phyloP scores from a whole-genome alignment of 2,329 filamentous ascomycete genomes.

The Proliferodiscus dingleyae region DNA sequence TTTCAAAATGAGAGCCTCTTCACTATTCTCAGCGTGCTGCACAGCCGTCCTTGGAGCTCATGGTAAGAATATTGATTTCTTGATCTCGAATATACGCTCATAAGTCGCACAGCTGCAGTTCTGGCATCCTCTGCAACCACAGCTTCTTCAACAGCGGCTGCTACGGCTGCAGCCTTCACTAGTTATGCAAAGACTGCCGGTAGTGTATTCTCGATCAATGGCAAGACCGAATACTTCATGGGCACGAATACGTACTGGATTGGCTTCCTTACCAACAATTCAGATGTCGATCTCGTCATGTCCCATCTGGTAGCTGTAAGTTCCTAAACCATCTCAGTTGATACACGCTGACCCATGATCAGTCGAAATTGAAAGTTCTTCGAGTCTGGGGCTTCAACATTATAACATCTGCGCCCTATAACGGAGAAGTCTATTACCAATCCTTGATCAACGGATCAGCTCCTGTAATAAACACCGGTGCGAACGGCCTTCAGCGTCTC shows the following conservation, averaged over 20 bases:
- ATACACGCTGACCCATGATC: not conserved
- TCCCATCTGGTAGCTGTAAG: slow-evolving; percentile 38
- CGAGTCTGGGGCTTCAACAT: slow-evolving; percentile 63
- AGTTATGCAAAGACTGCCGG: slow-evolving; percentile 26
- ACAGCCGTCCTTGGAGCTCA: slow-evolving; percentile 9
- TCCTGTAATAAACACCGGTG: slow-evolving; percentile 58
- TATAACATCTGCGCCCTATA: slow-evolving; percentile 37
- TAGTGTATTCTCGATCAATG: slow-evolving; percentile 38
- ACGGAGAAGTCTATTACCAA: slow-evolving; percentile 41
- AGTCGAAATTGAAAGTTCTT: slow-evolving; percentile 53
- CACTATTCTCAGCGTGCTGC: slow-evolving; percentile 2
- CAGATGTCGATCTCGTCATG: slow-evolving; percentile 49
- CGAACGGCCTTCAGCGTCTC: slow-evolving; percentile 58
- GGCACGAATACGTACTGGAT: slow-evolving; percentile 55
- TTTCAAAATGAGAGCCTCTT: slow-evolving; percentile 12
- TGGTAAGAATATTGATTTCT: slow-evolving; percentile 1
- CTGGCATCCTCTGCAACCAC: slow-evolving; percentile 6
- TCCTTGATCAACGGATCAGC: slow-evolving; percentile 38
- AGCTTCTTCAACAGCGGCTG: slow-evolving; percentile 5
- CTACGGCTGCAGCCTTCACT: slow-evolving; percentile 8
- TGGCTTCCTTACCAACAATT: slow-evolving; percentile 46
- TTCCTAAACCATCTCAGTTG: not conserved
- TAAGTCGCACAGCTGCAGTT: slow-evolving; percentile 1
- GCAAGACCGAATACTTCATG: slow-evolving; percentile 44
- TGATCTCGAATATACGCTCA: not conserved